phyloP scores from a whole-genome alignment of 371 early-diverging fungal genomes.

The Mucor racemosus region DNA sequence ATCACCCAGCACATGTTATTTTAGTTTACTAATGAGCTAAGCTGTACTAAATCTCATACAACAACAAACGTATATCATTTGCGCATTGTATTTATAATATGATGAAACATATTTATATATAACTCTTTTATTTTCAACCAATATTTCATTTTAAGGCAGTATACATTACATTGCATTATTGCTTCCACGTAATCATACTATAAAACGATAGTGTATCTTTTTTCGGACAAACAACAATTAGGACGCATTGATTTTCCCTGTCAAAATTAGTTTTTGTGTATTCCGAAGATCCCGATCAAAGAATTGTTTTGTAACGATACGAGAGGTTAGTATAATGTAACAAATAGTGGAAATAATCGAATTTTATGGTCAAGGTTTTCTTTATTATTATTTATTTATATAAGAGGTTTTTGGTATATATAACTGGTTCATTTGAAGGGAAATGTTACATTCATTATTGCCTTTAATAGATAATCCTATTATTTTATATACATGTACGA shows the following conservation, averaged over 20 bases:
- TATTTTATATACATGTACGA: neutral
- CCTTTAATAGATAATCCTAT: constrained; percentile 6
- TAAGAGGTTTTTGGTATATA: neutral
- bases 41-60: too few relatives aligned
- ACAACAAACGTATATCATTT: neutral
- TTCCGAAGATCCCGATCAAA: constrained; percentile 10
- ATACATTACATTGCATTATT: neutral
- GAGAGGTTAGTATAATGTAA: constrained; percentile 5
- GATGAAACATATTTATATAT: neutral
- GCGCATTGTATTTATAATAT: neutral
- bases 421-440: constrained; percentile 3
- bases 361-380: constrained; percentile 2
- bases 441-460: constrained; percentile 1
- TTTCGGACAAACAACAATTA: constrained; percentile 7
- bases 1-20: neutral
- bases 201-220: neutral
- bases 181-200: too few relatives aligned
- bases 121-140: neutral
- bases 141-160: neutral
- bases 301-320: neutral
- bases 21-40: too few relatives aligned
- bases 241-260: constrained; percentile 4
- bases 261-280: constrained; percentile 6
- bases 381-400: constrained; percentile 3
- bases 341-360: neutral